These are phyloP conservation scores for Intubia oerlemansii DNA, from an alignment of 2,329 filamentous ascomycete genomes.

Conservation along the genomic window DNA sequence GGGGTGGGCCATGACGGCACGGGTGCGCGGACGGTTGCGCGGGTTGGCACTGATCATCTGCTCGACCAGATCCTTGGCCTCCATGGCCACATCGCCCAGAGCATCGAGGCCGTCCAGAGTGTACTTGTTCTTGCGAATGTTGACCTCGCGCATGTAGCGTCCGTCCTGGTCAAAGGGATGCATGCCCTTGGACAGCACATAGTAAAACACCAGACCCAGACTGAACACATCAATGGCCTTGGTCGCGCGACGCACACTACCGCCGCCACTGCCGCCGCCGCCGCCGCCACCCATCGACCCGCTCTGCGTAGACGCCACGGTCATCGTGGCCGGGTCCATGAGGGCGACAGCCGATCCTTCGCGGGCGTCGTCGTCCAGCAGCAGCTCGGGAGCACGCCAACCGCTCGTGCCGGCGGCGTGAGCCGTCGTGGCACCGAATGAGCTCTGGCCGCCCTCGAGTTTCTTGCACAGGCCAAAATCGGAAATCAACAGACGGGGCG, in stretches of 20 bases:
- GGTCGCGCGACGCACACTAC: slow-evolving; percentile 60
- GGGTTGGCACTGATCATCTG: slow-evolving; percentile 48
- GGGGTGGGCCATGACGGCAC: slow-evolving; percentile 71
- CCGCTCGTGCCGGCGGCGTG: slow-evolving; percentile 85
- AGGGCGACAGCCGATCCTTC: no score
- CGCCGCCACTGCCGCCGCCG: slow-evolving; percentile 18
- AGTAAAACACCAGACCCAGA: slow-evolving; percentile 93
- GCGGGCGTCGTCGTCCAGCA: slow-evolving; percentile 55
- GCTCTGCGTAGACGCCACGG: slow-evolving; percentile 32
- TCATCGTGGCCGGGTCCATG: slow-evolving; percentile 18
- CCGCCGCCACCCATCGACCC: slow-evolving; percentile 7
- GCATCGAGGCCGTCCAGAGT: slow-evolving; percentile 49
- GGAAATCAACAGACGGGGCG: slow-evolving; percentile 76
- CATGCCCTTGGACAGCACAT: slow-evolving; percentile 78
- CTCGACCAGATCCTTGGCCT: slow-evolving; percentile 69
- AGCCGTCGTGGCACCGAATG: slow-evolving; percentile 82
- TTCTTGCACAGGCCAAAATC: slow-evolving; percentile 98
- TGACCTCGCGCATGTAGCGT: slow-evolving; percentile 87
- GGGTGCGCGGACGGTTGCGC: slow-evolving; percentile 43
- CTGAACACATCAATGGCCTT: slow-evolving; percentile 96
- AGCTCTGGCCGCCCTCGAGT: slow-evolving; percentile 81
- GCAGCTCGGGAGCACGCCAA: slow-evolving; percentile 87
- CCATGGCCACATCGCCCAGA: slow-evolving; percentile 65
- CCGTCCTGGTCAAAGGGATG: slow-evolving; percentile 93
- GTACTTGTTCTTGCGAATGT: slow-evolving; percentile 80